Conservation (phyloP, 2,329 filamentous ascomycete species). For the Raffaelea ambrosiae region DNA sequence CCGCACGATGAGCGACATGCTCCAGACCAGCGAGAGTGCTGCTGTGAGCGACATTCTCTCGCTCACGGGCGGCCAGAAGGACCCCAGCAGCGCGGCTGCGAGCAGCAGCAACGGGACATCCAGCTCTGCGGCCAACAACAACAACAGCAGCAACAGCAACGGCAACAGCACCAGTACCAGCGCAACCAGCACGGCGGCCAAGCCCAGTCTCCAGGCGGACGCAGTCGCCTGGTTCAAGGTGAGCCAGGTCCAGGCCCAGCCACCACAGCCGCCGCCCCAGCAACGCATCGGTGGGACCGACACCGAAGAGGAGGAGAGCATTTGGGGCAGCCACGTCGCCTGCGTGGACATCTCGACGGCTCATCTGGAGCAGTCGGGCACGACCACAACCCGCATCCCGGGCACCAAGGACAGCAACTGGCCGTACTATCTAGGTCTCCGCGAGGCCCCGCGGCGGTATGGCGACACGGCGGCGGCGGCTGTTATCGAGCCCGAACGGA, state of each 20-base stretch:
- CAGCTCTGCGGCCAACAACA: conserved; percentile 17
- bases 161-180: conserved; percentile 18
- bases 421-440: conserved; percentile 82
- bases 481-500: conserved; percentile 33
- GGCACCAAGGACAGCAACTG: conserved; percentile 68
- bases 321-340: conserved; percentile 72
- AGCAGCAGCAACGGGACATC: conserved; percentile 12
- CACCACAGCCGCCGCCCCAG: conserved; percentile 24
- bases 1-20: conserved; percentile 66
- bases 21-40: conserved; percentile 45
- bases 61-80: conserved; percentile 31
- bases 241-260: conserved; percentile 57
- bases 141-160: not conserved
- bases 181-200: conserved; percentile 5
- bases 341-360: conserved; percentile 81
- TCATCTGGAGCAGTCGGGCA: conserved; percentile 86
- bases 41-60: conserved; percentile 65
- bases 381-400: conserved; percentile 72
- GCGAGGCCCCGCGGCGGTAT: conserved; percentile 48
- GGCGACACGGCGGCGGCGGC: conserved; percentile 28
- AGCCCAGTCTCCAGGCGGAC: conserved; percentile 29
- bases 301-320: conserved; percentile 55
- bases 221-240: conserved; percentile 90
- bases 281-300: conserved; percentile 29
- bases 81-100: not conserved